A percentile compares a stretch with the other conserved stretches of the same genome.
Evolutionary conservation across 495 filamentous ascomycete genomes (phyloP).

Genomic region (Penicillium angulare): DNA sequence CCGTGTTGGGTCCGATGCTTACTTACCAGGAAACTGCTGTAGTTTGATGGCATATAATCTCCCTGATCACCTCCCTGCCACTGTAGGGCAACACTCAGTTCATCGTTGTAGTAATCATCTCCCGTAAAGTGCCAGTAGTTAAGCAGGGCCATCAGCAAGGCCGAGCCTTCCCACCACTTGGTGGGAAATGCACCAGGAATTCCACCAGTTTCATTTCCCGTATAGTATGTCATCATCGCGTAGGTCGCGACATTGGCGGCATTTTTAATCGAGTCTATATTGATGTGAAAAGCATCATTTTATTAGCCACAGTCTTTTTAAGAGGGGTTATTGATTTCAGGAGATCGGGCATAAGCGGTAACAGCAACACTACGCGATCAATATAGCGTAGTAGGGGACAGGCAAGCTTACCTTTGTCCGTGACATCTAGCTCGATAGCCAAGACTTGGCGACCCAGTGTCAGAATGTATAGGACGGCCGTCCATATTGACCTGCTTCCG

Average conservation of each 20-base stretch:
- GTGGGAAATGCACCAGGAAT: constrained; percentile 18
- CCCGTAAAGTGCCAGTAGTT: constrained; percentile 74
- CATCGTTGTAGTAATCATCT: constrained; percentile 63
- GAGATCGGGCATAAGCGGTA: too few species aligned
- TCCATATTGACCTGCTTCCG: constrained; percentile 10
- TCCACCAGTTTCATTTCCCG: constrained; percentile 17
- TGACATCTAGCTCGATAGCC: constrained; percentile 8
- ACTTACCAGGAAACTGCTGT: constrained; percentile 33
- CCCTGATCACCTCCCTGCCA: constrained; percentile 55
- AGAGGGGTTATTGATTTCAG: background rate
- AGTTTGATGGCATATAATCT: constrained; percentile 59
- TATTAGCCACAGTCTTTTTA: background rate
- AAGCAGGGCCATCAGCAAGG: constrained; percentile 63
- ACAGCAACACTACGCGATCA: too few species aligned
- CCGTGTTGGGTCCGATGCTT: too few species aligned
- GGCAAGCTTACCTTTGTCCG: constrained; percentile 11
- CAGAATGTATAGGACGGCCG: constrained; percentile 5
- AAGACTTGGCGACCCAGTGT: background rate
- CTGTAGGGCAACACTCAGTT: constrained; percentile 56
- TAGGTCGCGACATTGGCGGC: constrained; percentile 13
- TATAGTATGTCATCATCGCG: constrained; percentile 18
- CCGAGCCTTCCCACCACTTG: constrained; percentile 67
- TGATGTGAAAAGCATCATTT: too few species aligned
- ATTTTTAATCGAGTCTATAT: constrained; percentile 17
- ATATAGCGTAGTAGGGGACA: too few species aligned